Evolutionary conservation across 768 basidiomycete genomes (phyloP).

Genomic region (Cystobasidium ongulense): DNA sequence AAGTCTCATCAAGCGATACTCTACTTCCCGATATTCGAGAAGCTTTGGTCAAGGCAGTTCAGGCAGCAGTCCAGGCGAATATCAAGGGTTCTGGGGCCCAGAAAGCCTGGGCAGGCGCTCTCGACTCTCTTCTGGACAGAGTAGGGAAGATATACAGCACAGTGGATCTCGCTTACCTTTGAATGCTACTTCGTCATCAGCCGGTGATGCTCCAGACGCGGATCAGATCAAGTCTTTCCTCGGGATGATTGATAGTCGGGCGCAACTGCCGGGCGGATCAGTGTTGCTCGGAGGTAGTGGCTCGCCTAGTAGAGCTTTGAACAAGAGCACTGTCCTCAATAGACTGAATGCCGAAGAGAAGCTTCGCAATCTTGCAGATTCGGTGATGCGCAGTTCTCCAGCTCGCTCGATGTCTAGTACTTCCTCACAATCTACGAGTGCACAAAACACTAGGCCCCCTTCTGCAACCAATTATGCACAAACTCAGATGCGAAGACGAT

Average conservation of each 20-base stretch:
- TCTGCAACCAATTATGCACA: background rate
- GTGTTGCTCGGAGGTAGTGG: background rate
- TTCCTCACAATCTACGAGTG: background rate
- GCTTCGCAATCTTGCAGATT: slow-evolving; percentile 21
- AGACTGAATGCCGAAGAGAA: slow-evolving; percentile 24
- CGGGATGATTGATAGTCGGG: slow-evolving; percentile 36
- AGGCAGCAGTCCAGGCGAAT: slow-evolving; percentile 23
- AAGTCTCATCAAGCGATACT: slow-evolving; percentile 30
- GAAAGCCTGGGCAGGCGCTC: slow-evolving; percentile 10
- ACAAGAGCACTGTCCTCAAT: background rate
- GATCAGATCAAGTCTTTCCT: slow-evolving; percentile 39
- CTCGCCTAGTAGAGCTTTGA: background rate
- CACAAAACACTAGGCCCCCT: background rate
- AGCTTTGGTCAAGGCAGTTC: slow-evolving; percentile 13
- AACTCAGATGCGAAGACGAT: background rate
- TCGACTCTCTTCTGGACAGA: slow-evolving; percentile 4
- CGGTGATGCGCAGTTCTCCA: background rate
- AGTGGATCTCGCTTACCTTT: background rate
- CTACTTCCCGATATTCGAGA: slow-evolving; percentile 17
- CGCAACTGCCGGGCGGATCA: background rate
- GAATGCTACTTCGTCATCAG: slow-evolving; percentile 5
- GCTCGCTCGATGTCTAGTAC: background rate
- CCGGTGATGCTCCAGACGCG: background rate
- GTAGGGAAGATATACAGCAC: background rate
- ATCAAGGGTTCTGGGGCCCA: slow-evolving; percentile 1